These are phyloP conservation scores for Alternaria conjuncta DNA, from an alignment of 2,329 filamentous ascomycete genomes.

Conservation along the genomic window DNA sequence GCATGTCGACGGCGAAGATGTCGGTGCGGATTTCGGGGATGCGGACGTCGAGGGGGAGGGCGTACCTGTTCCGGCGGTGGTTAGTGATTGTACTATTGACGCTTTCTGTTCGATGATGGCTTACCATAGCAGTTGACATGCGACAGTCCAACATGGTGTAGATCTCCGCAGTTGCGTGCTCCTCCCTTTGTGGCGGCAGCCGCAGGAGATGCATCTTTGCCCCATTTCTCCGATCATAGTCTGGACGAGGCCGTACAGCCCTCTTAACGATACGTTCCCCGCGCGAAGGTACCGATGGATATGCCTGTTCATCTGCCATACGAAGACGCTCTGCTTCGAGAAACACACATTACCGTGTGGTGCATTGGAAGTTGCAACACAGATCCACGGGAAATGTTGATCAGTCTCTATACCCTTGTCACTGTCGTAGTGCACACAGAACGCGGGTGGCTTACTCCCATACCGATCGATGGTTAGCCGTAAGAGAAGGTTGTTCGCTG, in stretches of 20 bases:
- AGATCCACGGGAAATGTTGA: conserved; percentile 30
- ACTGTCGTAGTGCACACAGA: conserved; percentile 40
- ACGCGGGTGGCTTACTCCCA: conserved; percentile 18
- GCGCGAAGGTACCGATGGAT: conserved; percentile 22
- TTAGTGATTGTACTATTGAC: background rate
- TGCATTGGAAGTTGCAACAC: conserved; percentile 8
- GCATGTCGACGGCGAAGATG: conserved; percentile 37
- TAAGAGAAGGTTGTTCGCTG: conserved; percentile 32
- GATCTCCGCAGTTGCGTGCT: conserved; percentile 28
- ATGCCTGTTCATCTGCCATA: conserved; percentile 35
- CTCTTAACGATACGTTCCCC: conserved; percentile 11
- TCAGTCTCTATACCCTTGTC: conserved; percentile 18
- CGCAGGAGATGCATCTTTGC: conserved; percentile 36
- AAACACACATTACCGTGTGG: conserved; percentile 30
- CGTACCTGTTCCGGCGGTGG: background rate
- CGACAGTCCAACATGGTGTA: conserved; percentile 23
- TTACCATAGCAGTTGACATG: conserved; percentile 33
- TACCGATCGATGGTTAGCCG: conserved; percentile 25
- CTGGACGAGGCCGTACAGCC: conserved; percentile 23
- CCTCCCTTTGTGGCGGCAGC: conserved; percentile 16
- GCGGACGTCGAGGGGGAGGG: conserved; percentile 33
- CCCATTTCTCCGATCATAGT: conserved; percentile 15
- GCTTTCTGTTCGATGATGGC: background rate
- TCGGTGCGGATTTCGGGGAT: conserved; percentile 41
- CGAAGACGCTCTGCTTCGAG: conserved; percentile 20